Evolutionary conservation across 257 asterid species (phyloP).

Genomic region (Salvia rosmarinus): DNA sequence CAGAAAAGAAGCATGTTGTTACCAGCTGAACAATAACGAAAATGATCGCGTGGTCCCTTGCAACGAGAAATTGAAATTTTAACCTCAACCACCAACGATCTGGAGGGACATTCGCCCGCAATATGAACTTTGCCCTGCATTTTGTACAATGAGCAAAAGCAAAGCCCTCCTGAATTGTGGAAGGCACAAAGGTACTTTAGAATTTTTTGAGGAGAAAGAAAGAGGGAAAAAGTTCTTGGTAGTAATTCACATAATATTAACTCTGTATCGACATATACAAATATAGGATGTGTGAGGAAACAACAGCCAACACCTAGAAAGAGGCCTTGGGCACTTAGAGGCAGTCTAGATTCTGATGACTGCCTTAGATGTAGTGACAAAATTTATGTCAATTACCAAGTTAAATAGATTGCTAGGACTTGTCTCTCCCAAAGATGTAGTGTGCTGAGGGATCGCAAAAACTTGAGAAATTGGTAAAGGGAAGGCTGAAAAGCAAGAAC

Average conservation of each 20-base stretch:
- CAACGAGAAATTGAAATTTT: constrained; percentile 95
- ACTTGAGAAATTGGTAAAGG: constrained; percentile 1
- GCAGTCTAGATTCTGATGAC: not conserved
- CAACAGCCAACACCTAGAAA: not conserved
- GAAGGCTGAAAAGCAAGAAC: not conserved
- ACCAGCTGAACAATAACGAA: constrained; percentile 97
- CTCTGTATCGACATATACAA: constrained; percentile 11
- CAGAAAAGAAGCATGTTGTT: constrained; percentile 35
- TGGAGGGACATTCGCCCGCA: constrained; percentile 96
- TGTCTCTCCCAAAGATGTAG: constrained; percentile 1
- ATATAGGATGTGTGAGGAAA: not conserved
- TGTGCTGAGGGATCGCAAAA: not conserved
- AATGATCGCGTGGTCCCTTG: constrained; percentile 92
- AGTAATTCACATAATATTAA: not conserved
- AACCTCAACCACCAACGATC: constrained; percentile 99
- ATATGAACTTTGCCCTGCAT: constrained; percentile 90
- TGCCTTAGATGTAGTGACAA: not conserved
- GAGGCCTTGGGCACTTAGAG: not conserved
- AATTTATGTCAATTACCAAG: not conserved
- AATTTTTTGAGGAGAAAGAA: not conserved
- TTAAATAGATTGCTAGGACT: not conserved
- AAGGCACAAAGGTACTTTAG: constrained; percentile 35
- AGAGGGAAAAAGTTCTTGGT: not conserved
- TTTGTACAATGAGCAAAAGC: constrained; percentile 99
- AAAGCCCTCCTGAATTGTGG: constrained; percentile 87